These are phyloP conservation scores for Erysimum cheiri DNA, from an alignment of 441 rosid species.

Conservation along the genomic window DNA sequence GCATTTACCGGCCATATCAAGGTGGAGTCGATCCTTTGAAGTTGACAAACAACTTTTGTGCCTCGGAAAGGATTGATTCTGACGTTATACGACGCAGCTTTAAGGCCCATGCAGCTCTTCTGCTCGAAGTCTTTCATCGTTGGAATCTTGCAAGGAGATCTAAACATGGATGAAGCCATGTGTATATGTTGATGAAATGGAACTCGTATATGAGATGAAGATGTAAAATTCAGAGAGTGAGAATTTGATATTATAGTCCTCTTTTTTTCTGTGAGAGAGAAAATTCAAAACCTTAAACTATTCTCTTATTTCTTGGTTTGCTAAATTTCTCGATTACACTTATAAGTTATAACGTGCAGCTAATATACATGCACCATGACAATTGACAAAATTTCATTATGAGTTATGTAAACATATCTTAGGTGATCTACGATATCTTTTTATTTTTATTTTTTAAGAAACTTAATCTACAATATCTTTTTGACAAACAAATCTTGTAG, in stretches of 20 bases:
- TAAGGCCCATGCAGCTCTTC: slow-evolving; percentile 38
- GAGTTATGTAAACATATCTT: not conserved
- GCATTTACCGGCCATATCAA: slow-evolving; percentile 53
- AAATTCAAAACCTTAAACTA: not conserved
- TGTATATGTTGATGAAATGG: not conserved
- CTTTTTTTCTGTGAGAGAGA: not conserved
- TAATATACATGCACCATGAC: slow-evolving; percentile 10
- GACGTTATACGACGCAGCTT: slow-evolving; percentile 26
- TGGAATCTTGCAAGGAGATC: slow-evolving; percentile 41
- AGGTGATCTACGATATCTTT: slow-evolving; percentile 8
- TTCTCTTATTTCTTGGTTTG: slow-evolving; percentile 7
- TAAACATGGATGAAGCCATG: slow-evolving; percentile 46
- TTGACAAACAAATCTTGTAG: too few relatives aligned
- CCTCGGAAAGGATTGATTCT: slow-evolving; percentile 30
- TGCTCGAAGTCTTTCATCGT: slow-evolving; percentile 37
- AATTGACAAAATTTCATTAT: not conserved
- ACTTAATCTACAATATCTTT: too few relatives aligned
- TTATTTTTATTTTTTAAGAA: too few relatives aligned
- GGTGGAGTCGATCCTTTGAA: slow-evolving; percentile 29
- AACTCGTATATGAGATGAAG: slow-evolving; percentile 15
- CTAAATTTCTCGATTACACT: slow-evolving; percentile 19
- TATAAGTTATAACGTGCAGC: slow-evolving; percentile 24
- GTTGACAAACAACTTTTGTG: slow-evolving; percentile 19
- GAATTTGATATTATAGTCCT: slow-evolving; percentile 13
- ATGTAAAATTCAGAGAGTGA: slow-evolving; percentile 7